Evolutionary conservation across 2,329 filamentous ascomycete genomes (phyloP), one percentile per base, ranked within the genome.

Genomic region (Talaromyces atroroseus): DNA sequence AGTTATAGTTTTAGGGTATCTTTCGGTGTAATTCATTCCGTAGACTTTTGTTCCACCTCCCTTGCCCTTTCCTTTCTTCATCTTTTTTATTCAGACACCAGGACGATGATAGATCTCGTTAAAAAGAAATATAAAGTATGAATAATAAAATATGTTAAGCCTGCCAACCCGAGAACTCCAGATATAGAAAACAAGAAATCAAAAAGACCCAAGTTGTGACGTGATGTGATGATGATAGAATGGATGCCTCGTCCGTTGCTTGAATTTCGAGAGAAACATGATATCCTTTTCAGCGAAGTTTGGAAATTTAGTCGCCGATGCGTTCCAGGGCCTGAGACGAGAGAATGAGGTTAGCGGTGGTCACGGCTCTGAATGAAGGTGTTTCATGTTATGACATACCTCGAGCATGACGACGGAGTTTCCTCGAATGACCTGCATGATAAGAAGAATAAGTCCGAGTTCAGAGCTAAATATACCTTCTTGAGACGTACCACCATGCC

Each of bases 351-450:
- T 54, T 24, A 42, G 52, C 24, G n/a, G n/a, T 32, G 24, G 16
- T 20, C n/a, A 48, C 11, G 23, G 20, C 18, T 18, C 3, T 40
- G 12, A 4, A 18, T 16, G 14, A 11, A 29, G 11, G 11, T n/a
- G n/a, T n/a, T n/a, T 26, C 24, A 47, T 5, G 10, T 40, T 10
- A n/a, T 16, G 26, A 65, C 64, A 49, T 56, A 73, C 90, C 76
- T 99, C 95, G 56, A 99, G 83, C 92, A 99, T 96, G 56, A 99
- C 92, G 24, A 99, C 92, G 1, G 92, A 96, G 77, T 99, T 99
- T 62, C 94, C 94, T 65, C 95, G 89, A 68, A 99, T 96, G 62
- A 96, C 89, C 88, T 91, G 60, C 26, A 26, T 5, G n/a, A 23
- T 32, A 7, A 48, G 8, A 10, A 21, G 47, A 29, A 24, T 21